Base-by-base conservation (phyloP, 495 filamentous ascomycete species). In the Bacidia rubella region DNA sequence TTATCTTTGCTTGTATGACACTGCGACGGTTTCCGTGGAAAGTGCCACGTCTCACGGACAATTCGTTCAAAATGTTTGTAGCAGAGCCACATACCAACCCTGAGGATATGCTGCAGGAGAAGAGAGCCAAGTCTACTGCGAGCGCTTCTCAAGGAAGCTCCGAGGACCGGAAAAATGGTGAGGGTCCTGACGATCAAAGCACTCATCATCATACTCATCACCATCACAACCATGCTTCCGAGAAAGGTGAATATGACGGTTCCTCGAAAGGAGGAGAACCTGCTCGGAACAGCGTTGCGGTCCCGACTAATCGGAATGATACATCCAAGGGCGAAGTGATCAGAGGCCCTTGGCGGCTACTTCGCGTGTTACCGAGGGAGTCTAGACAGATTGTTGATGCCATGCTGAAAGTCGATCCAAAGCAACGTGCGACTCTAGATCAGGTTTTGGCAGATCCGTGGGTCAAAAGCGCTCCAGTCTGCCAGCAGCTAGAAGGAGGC, bases 1-100 rank as follows among this genome's bases (percentile, higher is more conserved):
- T 98, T 62, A 96, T 98, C 52, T 97, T 92, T 69, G 96, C 92
- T 65, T 99, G 92, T 72, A 99, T 99, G 92, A 90, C 87, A 21
- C 76, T 99, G 27, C 75, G 92, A 32, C 76, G 93, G 15, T 99
- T 97, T 64, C 92, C 93, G 0, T 99, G 92, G 92, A 99, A 99
- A 70, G 81, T 88, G 29, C 92, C 92, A 19, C 80, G 90, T 27
- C 70, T 90, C 60, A 85, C 82, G 11, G 92, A 99, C 68, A 95
- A 90, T 64, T 95, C 90, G 0, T 99, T 86, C 68, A 86, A 86
- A 56, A 78, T 97, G 7, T 99, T 99, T 60, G 81, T 89, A 20
- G 76, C 90, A 9, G 72, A 82, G 12, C 87, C 92, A 10, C 24
- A 50, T 23, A 38, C 29, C 11, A 50, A 38, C 25, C 63, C 70